phyloP scores from a whole-genome alignment of 116 monocot genomes.

The Trichopus zeylanicus region DNA sequence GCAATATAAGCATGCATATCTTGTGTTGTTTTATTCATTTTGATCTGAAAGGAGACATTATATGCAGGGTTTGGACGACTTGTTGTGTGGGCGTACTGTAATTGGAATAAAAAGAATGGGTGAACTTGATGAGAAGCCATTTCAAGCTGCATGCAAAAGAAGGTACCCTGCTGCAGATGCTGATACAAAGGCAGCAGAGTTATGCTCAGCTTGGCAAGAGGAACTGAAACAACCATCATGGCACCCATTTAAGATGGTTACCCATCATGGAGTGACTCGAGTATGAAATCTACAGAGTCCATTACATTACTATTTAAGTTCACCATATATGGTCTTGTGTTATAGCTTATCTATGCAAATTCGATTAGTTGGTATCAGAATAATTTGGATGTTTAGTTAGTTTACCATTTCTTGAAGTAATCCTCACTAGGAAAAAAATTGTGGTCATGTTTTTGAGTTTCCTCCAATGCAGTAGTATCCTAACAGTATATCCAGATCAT shows the following conservation, averaged over 20 bases:
- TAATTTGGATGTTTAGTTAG: too few species aligned
- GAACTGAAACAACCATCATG: conserved; percentile 47
- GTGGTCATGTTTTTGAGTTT: too few species aligned
- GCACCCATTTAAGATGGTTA: conserved; percentile 46
- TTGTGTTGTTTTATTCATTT: too few species aligned
- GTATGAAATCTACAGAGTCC: conserved; percentile 7
- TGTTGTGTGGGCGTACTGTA: neutral
- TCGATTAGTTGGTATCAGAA: too few species aligned
- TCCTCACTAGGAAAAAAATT: too few species aligned
- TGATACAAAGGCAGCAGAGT: conserved; percentile 10
- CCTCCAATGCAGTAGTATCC: too few species aligned
- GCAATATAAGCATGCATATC: too few species aligned
- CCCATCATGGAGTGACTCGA: conserved; percentile 23
- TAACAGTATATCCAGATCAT: too few species aligned
- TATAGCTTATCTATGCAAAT: too few species aligned
- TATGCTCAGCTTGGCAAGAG: conserved; percentile 40
- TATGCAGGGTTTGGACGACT: neutral
- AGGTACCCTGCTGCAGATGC: conserved; percentile 2
- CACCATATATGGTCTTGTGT: neutral
- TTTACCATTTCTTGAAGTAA: too few species aligned
- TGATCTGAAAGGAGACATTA: too few species aligned
- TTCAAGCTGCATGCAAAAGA: conserved; percentile 16
- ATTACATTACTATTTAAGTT: neutral
- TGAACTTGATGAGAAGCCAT: too few species aligned
- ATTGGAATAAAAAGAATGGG: conserved; percentile 28